Evolutionary conservation across 176 grass and related monocot genomes (phyloP).

Genomic region (Oryza longistaminata): DNA sequence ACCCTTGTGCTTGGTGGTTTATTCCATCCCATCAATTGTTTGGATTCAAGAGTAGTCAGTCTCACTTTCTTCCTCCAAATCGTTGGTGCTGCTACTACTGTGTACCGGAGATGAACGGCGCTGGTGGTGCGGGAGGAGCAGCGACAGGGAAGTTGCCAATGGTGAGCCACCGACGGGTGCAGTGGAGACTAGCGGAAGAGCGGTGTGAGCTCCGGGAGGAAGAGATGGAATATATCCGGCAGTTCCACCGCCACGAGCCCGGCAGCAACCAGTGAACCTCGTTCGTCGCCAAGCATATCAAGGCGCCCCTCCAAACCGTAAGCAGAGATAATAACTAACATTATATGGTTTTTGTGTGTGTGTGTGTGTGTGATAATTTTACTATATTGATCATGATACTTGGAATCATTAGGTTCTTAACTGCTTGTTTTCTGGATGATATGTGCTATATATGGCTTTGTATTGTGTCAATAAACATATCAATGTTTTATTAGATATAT

Average conservation of each 20-base stretch:
- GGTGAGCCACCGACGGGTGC: background rate
- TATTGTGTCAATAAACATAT: background rate
- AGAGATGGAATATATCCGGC: conserved; percentile 64
- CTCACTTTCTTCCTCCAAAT: background rate
- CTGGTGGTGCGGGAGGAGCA: background rate
- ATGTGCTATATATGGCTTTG: background rate
- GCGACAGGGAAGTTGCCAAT: background rate
- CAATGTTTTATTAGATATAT: background rate
- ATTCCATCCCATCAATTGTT: background rate
- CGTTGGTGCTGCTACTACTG: background rate
- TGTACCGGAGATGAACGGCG: background rate
- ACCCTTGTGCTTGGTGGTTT: background rate
- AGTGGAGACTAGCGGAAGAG: conserved; percentile 62
- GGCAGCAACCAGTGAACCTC: conserved; percentile 69
- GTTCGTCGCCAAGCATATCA: conserved; percentile 69
- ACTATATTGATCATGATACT: background rate
- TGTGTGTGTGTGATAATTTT: background rate
- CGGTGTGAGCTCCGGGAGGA: conserved; percentile 36
- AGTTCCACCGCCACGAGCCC: conserved; percentile 56
- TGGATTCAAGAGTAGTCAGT: background rate
- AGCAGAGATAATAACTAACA: background rate
- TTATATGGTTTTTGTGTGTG: background rate
- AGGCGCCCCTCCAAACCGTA: conserved; percentile 71
- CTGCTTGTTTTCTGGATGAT: background rate
- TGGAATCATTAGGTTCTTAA: background rate